Percentiles rank a stretch among this genome's conserved stretches.
phyloP scores from a whole-genome alignment of 768 basidiomycete genomes.

The Amanita rubescens region DNA sequence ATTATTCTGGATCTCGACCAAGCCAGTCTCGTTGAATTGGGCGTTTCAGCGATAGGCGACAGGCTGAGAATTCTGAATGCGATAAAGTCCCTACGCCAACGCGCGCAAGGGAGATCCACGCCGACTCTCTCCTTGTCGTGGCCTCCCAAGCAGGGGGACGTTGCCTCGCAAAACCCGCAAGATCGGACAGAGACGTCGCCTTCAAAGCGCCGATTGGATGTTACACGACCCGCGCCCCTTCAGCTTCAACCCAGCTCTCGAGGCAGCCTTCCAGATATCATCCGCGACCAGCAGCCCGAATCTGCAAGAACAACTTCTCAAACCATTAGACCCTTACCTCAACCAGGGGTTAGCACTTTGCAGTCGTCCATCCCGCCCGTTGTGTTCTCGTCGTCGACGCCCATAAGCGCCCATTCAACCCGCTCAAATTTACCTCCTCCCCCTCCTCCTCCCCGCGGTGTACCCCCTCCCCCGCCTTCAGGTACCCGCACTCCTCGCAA shows the following conservation, averaged over 20 bases:
- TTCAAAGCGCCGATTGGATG: slow-evolving; percentile 42
- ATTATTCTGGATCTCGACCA: slow-evolving; percentile 91
- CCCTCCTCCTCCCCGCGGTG: slow-evolving; percentile 61
- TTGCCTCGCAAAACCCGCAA: slow-evolving; percentile 1
- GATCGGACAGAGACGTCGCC: not conserved
- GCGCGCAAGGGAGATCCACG: slow-evolving; percentile 29
- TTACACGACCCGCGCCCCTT: slow-evolving; percentile 73
- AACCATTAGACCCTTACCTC: slow-evolving; percentile 41
- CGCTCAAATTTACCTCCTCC: slow-evolving; percentile 56
- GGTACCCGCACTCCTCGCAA: slow-evolving; percentile 31
- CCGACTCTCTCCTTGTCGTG: slow-evolving; percentile 8
- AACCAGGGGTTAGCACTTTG: slow-evolving; percentile 29
- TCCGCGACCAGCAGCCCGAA: slow-evolving; percentile 56
- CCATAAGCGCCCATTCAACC: slow-evolving; percentile 24
- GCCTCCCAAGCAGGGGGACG: slow-evolving; percentile 9
- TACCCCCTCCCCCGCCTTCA: slow-evolving; percentile 50
- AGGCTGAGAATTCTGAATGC: slow-evolving; percentile 80
- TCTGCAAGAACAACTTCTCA: slow-evolving; percentile 36
- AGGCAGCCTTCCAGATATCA: slow-evolving; percentile 64
- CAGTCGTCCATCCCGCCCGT: slow-evolving; percentile 10
- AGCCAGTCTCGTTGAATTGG: slow-evolving; percentile 82
- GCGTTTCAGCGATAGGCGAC: slow-evolving; percentile 84
- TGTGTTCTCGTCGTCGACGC: slow-evolving; percentile 18
- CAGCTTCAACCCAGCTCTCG: slow-evolving; percentile 53
- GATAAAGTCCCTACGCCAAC: slow-evolving; percentile 69